These are phyloP conservation scores for Giardia muris DNA, from an alignment of 208 protist species.

Conservation along the genomic window DNA sequence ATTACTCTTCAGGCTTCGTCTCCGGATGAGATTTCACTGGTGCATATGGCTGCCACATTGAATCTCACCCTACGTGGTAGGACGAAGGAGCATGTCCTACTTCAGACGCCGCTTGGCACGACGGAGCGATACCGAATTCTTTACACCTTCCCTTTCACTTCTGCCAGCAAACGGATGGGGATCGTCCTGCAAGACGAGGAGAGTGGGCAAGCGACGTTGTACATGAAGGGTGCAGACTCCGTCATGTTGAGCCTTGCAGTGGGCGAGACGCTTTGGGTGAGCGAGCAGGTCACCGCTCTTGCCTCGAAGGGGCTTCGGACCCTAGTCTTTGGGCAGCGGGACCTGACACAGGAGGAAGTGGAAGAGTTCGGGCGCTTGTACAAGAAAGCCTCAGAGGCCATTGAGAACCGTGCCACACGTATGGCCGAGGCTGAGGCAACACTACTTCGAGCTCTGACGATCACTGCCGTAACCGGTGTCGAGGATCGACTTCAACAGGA, in stretches of 20 bases:
- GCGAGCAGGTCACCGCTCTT: conserved; percentile 80
- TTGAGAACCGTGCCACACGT: conserved; percentile 15
- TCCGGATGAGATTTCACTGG: conserved; percentile 76
- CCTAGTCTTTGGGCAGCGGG: conserved; percentile 59
- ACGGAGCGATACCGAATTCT: conserved; percentile 66
- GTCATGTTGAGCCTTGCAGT: conserved; percentile 57
- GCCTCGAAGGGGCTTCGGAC: conserved; percentile 78
- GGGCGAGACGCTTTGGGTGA: conserved; percentile 72
- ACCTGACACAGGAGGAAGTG: neutral
- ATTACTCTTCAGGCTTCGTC: conserved; percentile 45
- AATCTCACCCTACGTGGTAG: conserved; percentile 41
- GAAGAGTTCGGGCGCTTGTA: neutral
- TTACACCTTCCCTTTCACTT: conserved; percentile 86
- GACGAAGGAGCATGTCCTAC: conserved; percentile 40
- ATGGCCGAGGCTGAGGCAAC: neutral
- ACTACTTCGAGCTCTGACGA: conserved; percentile 46
- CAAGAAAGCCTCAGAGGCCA: neutral
- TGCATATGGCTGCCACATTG: conserved; percentile 64
- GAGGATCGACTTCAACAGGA: conserved; percentile 89
- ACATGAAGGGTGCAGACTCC: conserved; percentile 83
- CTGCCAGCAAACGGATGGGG: conserved; percentile 85
- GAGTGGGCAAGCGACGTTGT: conserved; percentile 58
- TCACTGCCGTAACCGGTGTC: conserved; percentile 77
- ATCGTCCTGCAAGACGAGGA: conserved; percentile 67
- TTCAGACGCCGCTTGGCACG: conserved; percentile 41